These are phyloP conservation scores for Rhodamnia argentea DNA, from an alignment of 345 rosid species.

Conservation along the genomic window DNA sequence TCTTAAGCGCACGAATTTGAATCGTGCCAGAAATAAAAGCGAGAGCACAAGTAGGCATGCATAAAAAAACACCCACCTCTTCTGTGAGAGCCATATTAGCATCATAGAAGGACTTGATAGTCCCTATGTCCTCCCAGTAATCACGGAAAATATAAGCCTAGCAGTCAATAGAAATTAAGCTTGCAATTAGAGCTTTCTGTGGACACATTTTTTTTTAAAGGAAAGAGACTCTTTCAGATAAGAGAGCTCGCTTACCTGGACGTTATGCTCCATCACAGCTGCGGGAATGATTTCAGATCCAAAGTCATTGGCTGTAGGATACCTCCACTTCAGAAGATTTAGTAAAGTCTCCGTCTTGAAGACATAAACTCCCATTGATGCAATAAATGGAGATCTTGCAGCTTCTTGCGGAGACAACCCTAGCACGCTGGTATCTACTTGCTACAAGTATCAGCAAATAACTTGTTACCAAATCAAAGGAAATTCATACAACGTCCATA, in stretches of 20 bases:
- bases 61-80: constrained; percentile 38
- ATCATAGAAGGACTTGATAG: constrained; percentile 77
- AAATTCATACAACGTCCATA: background rate
- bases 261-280: constrained; percentile 68
- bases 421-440: constrained; percentile 49
- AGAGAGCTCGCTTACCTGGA: constrained; percentile 39
- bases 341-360: constrained; percentile 67
- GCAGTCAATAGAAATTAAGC: constrained; percentile 1
- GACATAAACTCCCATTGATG: constrained; percentile 93
- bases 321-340: constrained; percentile 62
- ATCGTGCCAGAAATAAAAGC: background rate
- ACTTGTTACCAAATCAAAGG: background rate
- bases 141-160: constrained; percentile 76
- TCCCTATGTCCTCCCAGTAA: constrained; percentile 98
- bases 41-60: background rate
- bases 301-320: constrained; percentile 80
- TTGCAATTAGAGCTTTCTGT: background rate
- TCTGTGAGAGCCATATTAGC: constrained; percentile 90
- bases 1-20: background rate
- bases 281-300: constrained; percentile 95
- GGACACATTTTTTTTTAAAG: background rate
- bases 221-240: background rate
- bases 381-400: constrained; percentile 49
- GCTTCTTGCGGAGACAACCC: constrained; percentile 74
- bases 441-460: constrained; percentile 30